Evolutionary conservation across 2,329 filamentous ascomycete species (phyloP), one percentile per base, ranked within the genome.

Genomic region (Nemania sp.): DNA sequence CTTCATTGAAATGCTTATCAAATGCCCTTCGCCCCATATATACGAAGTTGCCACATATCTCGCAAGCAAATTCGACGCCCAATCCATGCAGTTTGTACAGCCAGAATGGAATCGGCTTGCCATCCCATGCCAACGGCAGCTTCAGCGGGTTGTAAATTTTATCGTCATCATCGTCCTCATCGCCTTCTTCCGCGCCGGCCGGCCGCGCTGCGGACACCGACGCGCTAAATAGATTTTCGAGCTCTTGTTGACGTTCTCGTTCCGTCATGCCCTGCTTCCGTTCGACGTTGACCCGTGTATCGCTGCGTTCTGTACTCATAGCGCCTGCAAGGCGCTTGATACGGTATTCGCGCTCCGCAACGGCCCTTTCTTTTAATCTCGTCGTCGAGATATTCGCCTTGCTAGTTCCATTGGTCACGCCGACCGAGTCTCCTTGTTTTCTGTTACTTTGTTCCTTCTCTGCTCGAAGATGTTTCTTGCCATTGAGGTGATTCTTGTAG

Each of bases 31-130:
- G 83, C 14, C 94, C 94, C 89, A 96, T 97, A 76, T 97, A 97
- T n/a, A 97, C 91, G 67, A 91, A 97, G 73, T 97, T 97, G 51
- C 94, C 94, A 68, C 94, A 99, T 52, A 99, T 90, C 70, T 99
- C 93, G 77, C 94, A 99, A 0, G 89, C 81, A 63, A 97, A 96
- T 65, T 99, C 94, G 11, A 96, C 91, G 7, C 94, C 94, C 22
- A 99, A 77, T 1, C 94, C 94, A 68, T 99, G 94, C 14, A 99
- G 80, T 64, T 97, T 94, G 79, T 97, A 99, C 14, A 99, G 81
- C 94, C 94, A 99, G 77, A 94, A 99, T 0, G 95, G 94, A 65
- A 99, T 99, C 0, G 95, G 94, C 70, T 99, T 99, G 64, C 95
- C 94, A 63, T 99, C 94, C 95, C 95, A 99, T 2, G 91, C 93